Conservation (phyloP, 768 basidiomycete species). For the Podaxis mareebaensis region DNA sequence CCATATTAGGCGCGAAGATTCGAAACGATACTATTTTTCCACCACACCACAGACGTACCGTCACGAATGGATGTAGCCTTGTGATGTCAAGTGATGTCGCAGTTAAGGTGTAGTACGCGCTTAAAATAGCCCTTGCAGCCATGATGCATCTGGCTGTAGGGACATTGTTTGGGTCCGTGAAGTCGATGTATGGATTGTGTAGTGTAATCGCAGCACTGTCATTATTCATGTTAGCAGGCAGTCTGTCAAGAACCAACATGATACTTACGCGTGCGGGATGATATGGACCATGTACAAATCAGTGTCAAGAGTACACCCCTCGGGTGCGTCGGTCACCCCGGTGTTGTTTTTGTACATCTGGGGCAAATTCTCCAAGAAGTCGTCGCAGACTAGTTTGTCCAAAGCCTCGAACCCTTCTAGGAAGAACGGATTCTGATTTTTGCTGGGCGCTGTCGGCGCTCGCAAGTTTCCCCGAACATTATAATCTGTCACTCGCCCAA, state of each 20-base stretch:
- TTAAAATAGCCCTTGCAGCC: slow-evolving; percentile 72
- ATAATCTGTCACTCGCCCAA: slow-evolving; percentile 83
- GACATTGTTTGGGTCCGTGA: slow-evolving; percentile 59
- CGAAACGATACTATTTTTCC: slow-evolving; percentile 9
- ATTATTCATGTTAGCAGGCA: slow-evolving; percentile 17
- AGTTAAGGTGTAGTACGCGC: slow-evolving; percentile 75
- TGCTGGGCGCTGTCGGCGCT: slow-evolving; percentile 64
- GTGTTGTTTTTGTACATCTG: slow-evolving; percentile 62
- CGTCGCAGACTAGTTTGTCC: slow-evolving; percentile 64
- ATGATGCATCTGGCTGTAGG: slow-evolving; percentile 76
- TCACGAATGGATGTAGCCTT: slow-evolving; percentile 78
- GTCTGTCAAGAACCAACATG: slow-evolving; percentile 9
- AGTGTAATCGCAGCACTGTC: slow-evolving; percentile 83
- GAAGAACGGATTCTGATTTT: slow-evolving; percentile 71
- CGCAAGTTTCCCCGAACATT: slow-evolving; percentile 76
- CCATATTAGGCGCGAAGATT: slow-evolving; percentile 15
- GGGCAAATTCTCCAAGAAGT: slow-evolving; percentile 74
- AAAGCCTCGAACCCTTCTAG: slow-evolving; percentile 68
- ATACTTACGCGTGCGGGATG: slow-evolving; percentile 79
- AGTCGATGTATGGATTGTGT: slow-evolving; percentile 82
- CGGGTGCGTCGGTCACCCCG: slow-evolving; percentile 60
- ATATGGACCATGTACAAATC: slow-evolving; percentile 88
- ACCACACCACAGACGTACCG: slow-evolving; percentile 44
- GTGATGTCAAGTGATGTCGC: slow-evolving; percentile 82
- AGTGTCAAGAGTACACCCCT: slow-evolving; percentile 67